These are phyloP conservation scores for Trichophaea hybrida DNA, from an alignment of 2,329 filamentous ascomycete genomes.

Conservation along the genomic window DNA sequence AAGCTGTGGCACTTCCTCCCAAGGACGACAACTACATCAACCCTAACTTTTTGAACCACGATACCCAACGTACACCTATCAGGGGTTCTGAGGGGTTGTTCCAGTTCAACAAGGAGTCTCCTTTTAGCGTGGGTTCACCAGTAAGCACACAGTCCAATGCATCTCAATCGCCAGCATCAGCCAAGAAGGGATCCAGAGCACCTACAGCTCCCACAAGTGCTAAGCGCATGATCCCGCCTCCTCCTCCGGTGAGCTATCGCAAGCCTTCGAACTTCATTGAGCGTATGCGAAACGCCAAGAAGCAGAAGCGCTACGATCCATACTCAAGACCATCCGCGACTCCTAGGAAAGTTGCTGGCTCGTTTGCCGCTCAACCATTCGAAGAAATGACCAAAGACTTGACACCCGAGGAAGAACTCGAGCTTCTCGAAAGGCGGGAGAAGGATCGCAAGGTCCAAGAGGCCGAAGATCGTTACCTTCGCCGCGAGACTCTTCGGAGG, in stretches of 20 bases:
- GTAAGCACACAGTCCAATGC: background rate
- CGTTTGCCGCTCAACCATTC: background rate
- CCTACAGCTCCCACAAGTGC: conserved; percentile 15
- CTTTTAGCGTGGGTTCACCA: background rate
- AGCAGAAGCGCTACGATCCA: conserved; percentile 18
- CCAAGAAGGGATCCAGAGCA: conserved; percentile 10
- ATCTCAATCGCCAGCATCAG: conserved; percentile 6
- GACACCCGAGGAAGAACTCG: conserved; percentile 16
- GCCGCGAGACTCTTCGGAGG: conserved; percentile 13
- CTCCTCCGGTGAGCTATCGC: conserved; percentile 8
- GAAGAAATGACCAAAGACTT: conserved; percentile 14
- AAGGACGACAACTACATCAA: conserved; percentile 3
- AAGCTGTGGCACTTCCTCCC: conserved; percentile 7
- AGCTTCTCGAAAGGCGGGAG: conserved; percentile 15
- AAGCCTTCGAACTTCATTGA: conserved; percentile 22
- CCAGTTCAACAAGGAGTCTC: conserved; percentile 9
- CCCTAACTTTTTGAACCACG: conserved; percentile 6
- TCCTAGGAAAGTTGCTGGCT: background rate
- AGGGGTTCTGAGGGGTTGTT: conserved; percentile 9
- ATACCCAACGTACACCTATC: conserved; percentile 9
- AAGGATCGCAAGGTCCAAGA: conserved; percentile 20
- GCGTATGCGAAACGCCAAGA: conserved; percentile 13
- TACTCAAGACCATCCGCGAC: conserved; percentile 8
- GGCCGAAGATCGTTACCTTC: conserved; percentile 15
- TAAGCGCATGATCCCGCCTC: conserved; percentile 8